Percentiles rank a stretch among this genome's conserved stretches.
Conservation (phyloP, 2,329 filamentous ascomycete species). For the Ceratocystis cubensis region DNA sequence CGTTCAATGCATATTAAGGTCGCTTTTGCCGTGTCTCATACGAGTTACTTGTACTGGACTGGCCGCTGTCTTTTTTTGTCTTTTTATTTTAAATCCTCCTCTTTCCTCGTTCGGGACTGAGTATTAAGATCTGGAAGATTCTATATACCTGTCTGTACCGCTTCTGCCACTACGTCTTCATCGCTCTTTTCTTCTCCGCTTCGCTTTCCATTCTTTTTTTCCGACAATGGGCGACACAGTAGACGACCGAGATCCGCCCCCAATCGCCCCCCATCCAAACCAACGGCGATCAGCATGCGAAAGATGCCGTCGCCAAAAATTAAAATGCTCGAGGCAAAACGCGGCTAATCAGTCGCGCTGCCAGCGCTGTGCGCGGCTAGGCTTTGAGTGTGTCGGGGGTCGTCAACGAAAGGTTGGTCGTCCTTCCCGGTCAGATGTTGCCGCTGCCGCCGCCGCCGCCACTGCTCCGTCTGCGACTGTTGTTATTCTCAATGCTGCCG, state of each 20-base stretch:
- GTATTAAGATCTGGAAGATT: background rate
- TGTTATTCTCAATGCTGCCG: background rate
- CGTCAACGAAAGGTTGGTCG: constrained; percentile 28
- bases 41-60: too few relatives aligned
- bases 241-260: background rate
- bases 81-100: background rate
- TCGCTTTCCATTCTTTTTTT: background rate
- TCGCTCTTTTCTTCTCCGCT: background rate
- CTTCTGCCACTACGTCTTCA: background rate
- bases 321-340: constrained; percentile 26
- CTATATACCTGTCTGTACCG: background rate
- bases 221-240: background rate
- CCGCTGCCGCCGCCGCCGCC: background rate
- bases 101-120: background rate
- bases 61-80: background rate
- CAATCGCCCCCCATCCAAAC: constrained; percentile 25
- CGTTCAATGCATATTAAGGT: too few relatives aligned
- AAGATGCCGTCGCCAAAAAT: constrained; percentile 28
- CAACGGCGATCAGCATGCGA: constrained; percentile 29
- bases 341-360: constrained; percentile 23
- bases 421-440: constrained; percentile 24
- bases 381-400: constrained; percentile 25
- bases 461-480: background rate
- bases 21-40: too few relatives aligned
- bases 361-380: constrained; percentile 26